Evolutionary conservation across 2,329 filamentous ascomycete genomes (phyloP).

Genomic region (Neoscytalidium dimidiatum): DNA sequence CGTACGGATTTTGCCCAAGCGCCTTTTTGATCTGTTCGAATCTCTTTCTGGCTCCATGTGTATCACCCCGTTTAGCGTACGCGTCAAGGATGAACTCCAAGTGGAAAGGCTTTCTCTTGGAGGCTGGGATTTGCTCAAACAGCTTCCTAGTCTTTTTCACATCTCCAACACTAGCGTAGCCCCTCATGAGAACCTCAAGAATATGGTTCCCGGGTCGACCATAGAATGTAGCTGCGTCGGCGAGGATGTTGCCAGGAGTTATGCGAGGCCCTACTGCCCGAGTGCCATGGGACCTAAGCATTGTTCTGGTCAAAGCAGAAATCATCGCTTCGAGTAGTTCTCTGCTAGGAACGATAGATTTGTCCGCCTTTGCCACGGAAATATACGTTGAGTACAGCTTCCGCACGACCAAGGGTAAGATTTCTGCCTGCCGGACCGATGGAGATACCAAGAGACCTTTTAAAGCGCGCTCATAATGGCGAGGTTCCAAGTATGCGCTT

Average conservation of each 20-base stretch:
- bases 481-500: not conserved
- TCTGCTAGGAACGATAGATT: not conserved
- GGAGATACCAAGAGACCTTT: not conserved
- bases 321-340: not conserved
- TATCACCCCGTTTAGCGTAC: constrained; percentile 69
- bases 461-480: not conserved
- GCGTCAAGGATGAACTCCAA: constrained; percentile 60
- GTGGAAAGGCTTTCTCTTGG: not conserved
- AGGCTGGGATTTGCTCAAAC: not conserved
- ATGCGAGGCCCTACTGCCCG: not conserved
- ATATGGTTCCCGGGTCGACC: not conserved
- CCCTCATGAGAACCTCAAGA: not conserved
- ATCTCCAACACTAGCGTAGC: not conserved
- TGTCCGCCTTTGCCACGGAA: not conserved
- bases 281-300: not conserved
- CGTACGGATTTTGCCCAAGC: constrained; percentile 59
- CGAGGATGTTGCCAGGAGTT: not conserved
- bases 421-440: not conserved
- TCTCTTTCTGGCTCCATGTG: constrained; percentile 58
- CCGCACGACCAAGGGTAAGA: not conserved
- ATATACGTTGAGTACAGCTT: not conserved
- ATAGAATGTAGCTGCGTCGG: not conserved
- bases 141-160: not conserved
- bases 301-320: not conserved
- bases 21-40: constrained; percentile 63